Percentiles rank a stretch among this genome's conserved stretches.
These are phyloP conservation scores for Cladosporium sp. DNA, from an alignment of 2,329 filamentous ascomycete genomes.

Conservation along the genomic window DNA sequence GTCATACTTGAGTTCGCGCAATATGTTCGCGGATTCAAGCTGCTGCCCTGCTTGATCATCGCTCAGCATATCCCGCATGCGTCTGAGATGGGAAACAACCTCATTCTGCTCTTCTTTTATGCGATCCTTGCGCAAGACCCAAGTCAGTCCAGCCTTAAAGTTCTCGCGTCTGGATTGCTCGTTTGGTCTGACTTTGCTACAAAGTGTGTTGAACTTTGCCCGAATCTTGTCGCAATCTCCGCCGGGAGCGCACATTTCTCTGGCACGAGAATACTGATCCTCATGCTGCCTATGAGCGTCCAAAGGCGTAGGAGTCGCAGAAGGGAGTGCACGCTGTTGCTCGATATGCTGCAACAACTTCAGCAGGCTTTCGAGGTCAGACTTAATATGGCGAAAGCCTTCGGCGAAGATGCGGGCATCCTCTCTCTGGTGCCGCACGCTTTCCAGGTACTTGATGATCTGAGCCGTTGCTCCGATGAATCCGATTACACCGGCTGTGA, in stretches of 20 bases:
- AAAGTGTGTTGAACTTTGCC: not conserved
- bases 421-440: not conserved
- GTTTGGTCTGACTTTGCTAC: not conserved
- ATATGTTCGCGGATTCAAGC: not conserved
- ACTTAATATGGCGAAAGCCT: not conserved
- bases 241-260: not conserved
- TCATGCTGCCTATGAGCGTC: not conserved
- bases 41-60: not conserved
- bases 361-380: not conserved
- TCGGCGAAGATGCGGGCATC: not conserved
- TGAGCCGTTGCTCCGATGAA: not conserved
- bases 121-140: not conserved
- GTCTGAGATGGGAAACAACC: not conserved
- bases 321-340: not conserved
- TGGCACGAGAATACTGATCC: not conserved
- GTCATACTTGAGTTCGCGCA: not conserved
- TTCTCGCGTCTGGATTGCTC: not conserved
- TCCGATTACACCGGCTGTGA: not conserved
- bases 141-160: not conserved
- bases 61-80: not conserved
- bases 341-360: not conserved
- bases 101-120: not conserved
- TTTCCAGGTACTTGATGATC: not conserved
- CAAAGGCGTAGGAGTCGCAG: not conserved
- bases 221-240: not conserved